Percentiles rank a stretch among this genome's conserved stretches.
These are phyloP conservation scores for Ustilago curta DNA, from an alignment of 1,284 basidiomycete species.

Conservation along the genomic window DNA sequence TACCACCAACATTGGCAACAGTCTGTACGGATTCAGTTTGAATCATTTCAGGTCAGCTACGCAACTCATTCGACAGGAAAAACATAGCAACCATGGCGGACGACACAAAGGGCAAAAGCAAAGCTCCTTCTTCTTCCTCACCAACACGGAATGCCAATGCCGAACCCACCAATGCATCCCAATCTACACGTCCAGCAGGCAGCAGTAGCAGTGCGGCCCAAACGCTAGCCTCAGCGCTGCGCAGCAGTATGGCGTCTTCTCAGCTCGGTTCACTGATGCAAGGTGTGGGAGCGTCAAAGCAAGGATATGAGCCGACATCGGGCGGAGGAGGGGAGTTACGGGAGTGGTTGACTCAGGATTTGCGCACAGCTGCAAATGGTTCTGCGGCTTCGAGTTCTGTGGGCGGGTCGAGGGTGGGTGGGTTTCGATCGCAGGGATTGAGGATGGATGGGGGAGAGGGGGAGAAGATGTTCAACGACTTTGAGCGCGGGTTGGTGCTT, in stretches of 20 bases:
- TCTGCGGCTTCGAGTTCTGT: background rate
- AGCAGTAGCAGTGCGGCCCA: constrained; percentile 17
- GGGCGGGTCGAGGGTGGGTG: background rate
- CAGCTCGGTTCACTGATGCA: constrained; percentile 39
- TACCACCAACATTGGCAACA: too few species aligned
- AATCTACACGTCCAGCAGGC: background rate
- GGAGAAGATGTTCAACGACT: constrained; percentile 22
- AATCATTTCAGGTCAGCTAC: too few species aligned
- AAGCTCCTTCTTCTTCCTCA: background rate
- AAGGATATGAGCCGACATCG: constrained; percentile 4
- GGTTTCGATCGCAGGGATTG: constrained; percentile 4
- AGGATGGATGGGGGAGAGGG: background rate
- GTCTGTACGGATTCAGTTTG: too few species aligned
- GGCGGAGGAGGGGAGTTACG: constrained; percentile 14
- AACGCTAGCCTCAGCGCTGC: constrained; percentile 23
- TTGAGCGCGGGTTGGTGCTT: constrained; percentile 18
- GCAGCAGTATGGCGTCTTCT: constrained; percentile 26
- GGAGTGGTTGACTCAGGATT: constrained; percentile 35
- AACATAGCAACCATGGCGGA: constrained; percentile 20
- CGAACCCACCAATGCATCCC: background rate
- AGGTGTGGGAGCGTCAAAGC: constrained; percentile 20
- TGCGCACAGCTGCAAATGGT: background rate
- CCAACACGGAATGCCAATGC: background rate
- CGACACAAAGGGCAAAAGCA: constrained; percentile 27
- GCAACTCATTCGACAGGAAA: too few species aligned